Base-by-base conservation (phyloP, 2,329 filamentous ascomycete species). In the Orbilia quercus region DNA sequence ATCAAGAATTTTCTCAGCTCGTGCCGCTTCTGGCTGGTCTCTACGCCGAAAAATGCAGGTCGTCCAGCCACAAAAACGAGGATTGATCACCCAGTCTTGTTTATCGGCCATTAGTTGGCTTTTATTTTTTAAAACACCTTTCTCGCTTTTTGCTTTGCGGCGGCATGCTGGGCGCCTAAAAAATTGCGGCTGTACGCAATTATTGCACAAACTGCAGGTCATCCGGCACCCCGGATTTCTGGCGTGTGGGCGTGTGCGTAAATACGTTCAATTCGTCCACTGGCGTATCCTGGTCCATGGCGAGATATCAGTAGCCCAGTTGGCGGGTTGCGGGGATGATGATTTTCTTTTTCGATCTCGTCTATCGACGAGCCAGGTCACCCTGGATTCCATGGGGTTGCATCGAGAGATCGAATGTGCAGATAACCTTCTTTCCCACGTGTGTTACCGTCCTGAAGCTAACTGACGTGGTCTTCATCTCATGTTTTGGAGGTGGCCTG, bases 61-160 rank as follows among this genome's bases (percentile, higher is more conserved):
- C 7, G 16, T 63, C 28, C 38, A 63, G 58, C 58, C 58, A 63
- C 45, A 38, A 50, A 47, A 63, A 63, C 14, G 20, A 34, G 58
- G 7, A 42, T 44, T 63, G 58, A 53, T 53, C 45, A 9, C 14
- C 44, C 6, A 31, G 6, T 12, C 18, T 3, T 14, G 12, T 42
- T 40, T 47, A 9, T 28, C 45, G n/a, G 47, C 28, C 25, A 31
- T 53, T 38, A 20, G 7, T n/a, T 36, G n/a, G 34, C 25, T 48
- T 48, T 14, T 5, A 22, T 22, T 48, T 16, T 48, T 12, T n/a
- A n/a, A n/a, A n/a, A n/a, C n/a, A n/a, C n/a, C n/a, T n/a, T n/a
- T n/a, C n/a, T n/a, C n/a, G n/a, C n/a, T n/a, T n/a, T n/a, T n/a
- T n/a, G n/a, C n/a, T 48, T 51, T 40, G 3, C 14, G n/a, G 36